Percentiles rank a stretch among this genome's conserved stretches.
Evolutionary conservation across 2,329 filamentous ascomycete genomes (phyloP).

Genomic region (Bipolaris zeicola): DNA sequence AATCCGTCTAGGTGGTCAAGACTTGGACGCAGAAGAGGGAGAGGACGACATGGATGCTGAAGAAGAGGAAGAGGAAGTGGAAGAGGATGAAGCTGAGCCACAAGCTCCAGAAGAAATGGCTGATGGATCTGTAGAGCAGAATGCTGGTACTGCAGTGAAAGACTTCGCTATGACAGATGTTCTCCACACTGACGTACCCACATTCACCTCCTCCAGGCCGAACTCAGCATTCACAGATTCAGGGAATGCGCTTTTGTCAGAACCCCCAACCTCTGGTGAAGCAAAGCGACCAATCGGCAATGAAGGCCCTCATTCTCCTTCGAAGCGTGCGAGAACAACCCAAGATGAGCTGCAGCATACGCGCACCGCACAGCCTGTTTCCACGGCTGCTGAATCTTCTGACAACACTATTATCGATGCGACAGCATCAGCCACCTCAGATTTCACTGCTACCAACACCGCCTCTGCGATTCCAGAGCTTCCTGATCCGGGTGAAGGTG

Average conservation of each 20-base stretch:
- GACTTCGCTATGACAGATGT: conserved; percentile 27
- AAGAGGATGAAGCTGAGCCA: not conserved
- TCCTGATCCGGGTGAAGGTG: conserved; percentile 23
- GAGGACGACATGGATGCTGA: conserved; percentile 26
- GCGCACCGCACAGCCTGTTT: conserved; percentile 8
- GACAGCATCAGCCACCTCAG: conserved; percentile 19
- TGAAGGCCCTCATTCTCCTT: conserved; percentile 28
- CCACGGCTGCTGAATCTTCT: not conserved
- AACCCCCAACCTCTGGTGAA: conserved; percentile 10
- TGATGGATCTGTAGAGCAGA: conserved; percentile 30
- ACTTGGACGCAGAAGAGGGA: conserved; percentile 30
- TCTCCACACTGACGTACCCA: not conserved
- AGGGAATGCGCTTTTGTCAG: not conserved
- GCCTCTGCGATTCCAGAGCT: conserved; percentile 23
- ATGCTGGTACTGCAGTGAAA: conserved; percentile 13
- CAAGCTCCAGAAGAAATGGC: conserved; percentile 23
- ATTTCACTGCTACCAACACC: conserved; percentile 24
- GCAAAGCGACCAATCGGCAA: conserved; percentile 35
- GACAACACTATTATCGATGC: not conserved
- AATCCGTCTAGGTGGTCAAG: conserved; percentile 37
- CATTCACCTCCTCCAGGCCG: not conserved
- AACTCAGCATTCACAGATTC: not conserved
- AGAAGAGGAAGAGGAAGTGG: conserved; percentile 1
- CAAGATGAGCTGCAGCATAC: conserved; percentile 14
- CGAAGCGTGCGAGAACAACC: conserved; percentile 36